Percentiles rank a stretch among this genome's conserved stretches.
These are phyloP conservation scores for Paracamarosporium sp. DNA, from an alignment of 2,329 filamentous ascomycete species.

Conservation along the genomic window DNA sequence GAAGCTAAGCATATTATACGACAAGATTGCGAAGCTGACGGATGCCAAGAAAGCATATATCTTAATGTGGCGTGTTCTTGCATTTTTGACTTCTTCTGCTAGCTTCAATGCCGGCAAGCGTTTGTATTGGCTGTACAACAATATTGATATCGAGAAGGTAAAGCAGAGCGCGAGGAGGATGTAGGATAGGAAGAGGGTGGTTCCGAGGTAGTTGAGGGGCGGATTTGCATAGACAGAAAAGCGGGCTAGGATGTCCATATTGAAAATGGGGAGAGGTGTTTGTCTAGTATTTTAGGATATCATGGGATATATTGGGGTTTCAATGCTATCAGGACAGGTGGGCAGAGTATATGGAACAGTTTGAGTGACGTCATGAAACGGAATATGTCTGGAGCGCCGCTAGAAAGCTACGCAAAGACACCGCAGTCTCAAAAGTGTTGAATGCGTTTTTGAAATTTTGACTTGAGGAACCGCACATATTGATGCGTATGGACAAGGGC, in stretches of 20 bases:
- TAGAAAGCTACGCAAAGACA: background rate
- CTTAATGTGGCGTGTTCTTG: constrained; percentile 30
- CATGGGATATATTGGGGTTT: background rate
- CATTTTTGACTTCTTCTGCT: constrained; percentile 18
- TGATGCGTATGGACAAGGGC: background rate
- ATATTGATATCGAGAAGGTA: constrained; percentile 21
- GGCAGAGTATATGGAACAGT: constrained; percentile 12
- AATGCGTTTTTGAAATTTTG: too few species aligned
- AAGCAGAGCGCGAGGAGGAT: constrained; percentile 34
- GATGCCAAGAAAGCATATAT: constrained; percentile 34
- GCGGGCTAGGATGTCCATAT: constrained; percentile 11
- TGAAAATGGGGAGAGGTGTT: background rate
- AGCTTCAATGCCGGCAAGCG: background rate
- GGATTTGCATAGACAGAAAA: constrained; percentile 25
- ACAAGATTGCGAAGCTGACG: constrained; percentile 34
- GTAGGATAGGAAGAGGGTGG: constrained; percentile 38
- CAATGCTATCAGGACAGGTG: constrained; percentile 16
- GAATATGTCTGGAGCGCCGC: constrained; percentile 19
- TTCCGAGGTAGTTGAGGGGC: constrained; percentile 37
- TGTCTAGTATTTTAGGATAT: background rate
- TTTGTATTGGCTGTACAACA: constrained; percentile 27
- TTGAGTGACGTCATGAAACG: constrained; percentile 41
- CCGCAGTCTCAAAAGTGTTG: background rate
- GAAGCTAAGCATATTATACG: constrained; percentile 41
- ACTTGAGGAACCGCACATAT: background rate